Conservation (phyloP, 306 rosid genomes). For the Lotus japonicus region DNA sequence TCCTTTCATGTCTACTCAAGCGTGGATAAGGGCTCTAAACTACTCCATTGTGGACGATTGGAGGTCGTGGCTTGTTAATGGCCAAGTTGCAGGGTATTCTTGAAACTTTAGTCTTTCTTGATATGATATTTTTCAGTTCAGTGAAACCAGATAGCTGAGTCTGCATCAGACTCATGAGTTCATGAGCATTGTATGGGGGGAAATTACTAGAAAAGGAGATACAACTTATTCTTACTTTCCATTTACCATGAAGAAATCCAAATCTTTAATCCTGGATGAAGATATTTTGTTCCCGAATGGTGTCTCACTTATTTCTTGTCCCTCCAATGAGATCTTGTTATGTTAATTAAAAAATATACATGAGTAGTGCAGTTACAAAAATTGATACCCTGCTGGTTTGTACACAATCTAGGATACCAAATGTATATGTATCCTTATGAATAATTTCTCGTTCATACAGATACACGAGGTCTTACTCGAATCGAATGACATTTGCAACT, state of each 20-base stretch:
- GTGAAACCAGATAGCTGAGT: neutral
- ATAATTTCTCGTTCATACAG: neutral
- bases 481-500: conserved; percentile 42
- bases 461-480: conserved; percentile 34
- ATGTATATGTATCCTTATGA: neutral
- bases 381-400: neutral
- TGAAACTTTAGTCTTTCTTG: neutral
- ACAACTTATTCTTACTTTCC: neutral
- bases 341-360: no score
- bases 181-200: neutral
- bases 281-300: neutral
- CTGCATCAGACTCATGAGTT: neutral
- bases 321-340: no score
- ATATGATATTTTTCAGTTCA: neutral
- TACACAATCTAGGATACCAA: neutral
- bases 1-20: conserved; percentile 40
- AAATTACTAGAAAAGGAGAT: neutral
- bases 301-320: no score
- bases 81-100: conserved; percentile 43
- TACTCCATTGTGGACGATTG: conserved; percentile 30
- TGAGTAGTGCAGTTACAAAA: no score
- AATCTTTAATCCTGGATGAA: neutral
- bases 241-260: neutral
- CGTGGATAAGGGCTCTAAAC: conserved; percentile 48
- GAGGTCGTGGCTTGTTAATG: conserved; percentile 42